Conservation (phyloP, 2,329 filamentous ascomycete species). For the Thelonectria olida region DNA sequence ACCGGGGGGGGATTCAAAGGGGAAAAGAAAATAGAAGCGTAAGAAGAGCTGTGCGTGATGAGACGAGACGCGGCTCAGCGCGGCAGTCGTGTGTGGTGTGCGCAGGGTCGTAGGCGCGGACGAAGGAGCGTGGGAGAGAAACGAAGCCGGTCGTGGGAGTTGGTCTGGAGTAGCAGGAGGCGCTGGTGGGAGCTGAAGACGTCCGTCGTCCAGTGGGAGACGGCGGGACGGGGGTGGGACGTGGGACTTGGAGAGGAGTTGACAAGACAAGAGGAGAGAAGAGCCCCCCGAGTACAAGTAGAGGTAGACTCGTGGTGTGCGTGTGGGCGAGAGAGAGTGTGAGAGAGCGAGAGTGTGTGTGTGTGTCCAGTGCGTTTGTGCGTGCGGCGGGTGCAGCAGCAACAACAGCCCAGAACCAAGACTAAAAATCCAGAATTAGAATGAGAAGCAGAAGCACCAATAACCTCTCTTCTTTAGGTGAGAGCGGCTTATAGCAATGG, state of each 20-base stretch:
- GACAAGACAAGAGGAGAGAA: conserved; percentile 13
- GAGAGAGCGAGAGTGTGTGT: conserved; percentile 6
- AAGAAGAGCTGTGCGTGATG: conserved; percentile 28
- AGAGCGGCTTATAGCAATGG: not conserved
- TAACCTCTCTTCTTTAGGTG: not conserved
- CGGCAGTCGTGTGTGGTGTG: conserved; percentile 33
- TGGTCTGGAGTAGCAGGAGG: conserved; percentile 38
- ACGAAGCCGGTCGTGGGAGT: conserved; percentile 43
- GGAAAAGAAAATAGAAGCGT: conserved; percentile 24
- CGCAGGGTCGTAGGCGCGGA: conserved; percentile 21
- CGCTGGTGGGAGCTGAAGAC: conserved; percentile 36
- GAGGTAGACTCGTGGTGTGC: not conserved
- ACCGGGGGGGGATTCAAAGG: not conserved
- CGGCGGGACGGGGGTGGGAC: conserved; percentile 8
- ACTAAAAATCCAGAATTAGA: not conserved
- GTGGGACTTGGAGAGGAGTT: conserved; percentile 30
- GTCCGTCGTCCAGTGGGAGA: conserved; percentile 13
- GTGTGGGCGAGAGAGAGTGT: not conserved
- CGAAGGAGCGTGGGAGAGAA: conserved; percentile 42
- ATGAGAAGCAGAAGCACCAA: not conserved
- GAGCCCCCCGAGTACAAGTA: conserved; percentile 1
- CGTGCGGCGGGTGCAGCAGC: not conserved
- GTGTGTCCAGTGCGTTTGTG: not conserved
- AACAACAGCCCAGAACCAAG: conserved; percentile 3
- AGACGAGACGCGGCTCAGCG: conserved; percentile 38